phyloP scores from a whole-genome alignment of 1,284 basidiomycete species.

The Pseudozyma tsukubaensis region DNA sequence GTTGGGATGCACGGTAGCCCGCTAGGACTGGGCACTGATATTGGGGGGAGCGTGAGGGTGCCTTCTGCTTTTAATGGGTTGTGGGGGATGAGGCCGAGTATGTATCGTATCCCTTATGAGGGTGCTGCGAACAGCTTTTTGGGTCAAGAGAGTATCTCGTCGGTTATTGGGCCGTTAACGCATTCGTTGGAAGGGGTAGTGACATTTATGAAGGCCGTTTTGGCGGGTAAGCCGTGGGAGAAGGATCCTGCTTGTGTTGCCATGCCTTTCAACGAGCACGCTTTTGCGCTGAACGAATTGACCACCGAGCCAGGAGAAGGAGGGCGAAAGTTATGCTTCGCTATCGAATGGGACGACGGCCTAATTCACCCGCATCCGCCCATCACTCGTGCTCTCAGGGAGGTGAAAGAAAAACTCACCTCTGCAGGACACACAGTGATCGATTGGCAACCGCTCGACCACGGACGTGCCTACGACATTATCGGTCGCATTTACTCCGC shows the following conservation, averaged over 20 bases:
- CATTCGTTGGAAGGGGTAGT: slow-evolving; percentile 75
- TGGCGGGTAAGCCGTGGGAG: slow-evolving; percentile 76
- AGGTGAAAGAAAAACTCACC: slow-evolving; percentile 56
- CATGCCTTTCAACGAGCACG: slow-evolving; percentile 48
- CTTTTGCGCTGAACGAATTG: slow-evolving; percentile 34
- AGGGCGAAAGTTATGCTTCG: slow-evolving; percentile 29
- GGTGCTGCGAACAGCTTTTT: slow-evolving; percentile 72
- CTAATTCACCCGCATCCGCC: slow-evolving; percentile 68
- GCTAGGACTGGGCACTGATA: slow-evolving; percentile 82
- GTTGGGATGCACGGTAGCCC: slow-evolving; percentile 80
- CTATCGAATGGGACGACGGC: slow-evolving; percentile 67
- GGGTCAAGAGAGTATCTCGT: slow-evolving; percentile 76
- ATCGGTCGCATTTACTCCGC: slow-evolving; percentile 55
- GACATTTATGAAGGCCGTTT: slow-evolving; percentile 75
- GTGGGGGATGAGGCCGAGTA: slow-evolving; percentile 83
- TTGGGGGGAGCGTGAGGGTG: slow-evolving; percentile 75
- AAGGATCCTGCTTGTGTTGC: slow-evolving; percentile 70
- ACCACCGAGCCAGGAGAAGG: not conserved
- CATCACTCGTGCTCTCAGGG: slow-evolving; percentile 66
- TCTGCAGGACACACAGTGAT: slow-evolving; percentile 55
- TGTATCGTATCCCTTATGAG: slow-evolving; percentile 77
- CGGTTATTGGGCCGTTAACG: slow-evolving; percentile 79
- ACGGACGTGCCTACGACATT: slow-evolving; percentile 59
- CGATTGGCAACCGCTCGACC: slow-evolving; percentile 36
- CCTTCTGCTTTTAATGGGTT: slow-evolving; percentile 83